Conservation (phyloP, 352 stramenopile species). For the Phytophthora cactorum region DNA sequence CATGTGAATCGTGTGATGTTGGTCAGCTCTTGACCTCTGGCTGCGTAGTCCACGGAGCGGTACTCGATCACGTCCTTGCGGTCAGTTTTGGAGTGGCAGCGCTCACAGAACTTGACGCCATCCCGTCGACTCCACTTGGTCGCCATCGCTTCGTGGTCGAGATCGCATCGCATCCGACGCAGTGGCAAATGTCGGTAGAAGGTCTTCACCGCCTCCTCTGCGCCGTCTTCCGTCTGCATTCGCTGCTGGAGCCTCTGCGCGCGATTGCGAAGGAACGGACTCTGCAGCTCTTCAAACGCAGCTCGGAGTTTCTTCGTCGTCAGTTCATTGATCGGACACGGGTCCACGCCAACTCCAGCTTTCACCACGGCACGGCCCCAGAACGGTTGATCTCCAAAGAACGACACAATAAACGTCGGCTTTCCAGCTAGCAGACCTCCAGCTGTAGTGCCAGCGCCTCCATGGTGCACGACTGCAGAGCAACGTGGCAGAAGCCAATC, state of each 20-base stretch:
- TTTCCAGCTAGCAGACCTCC: slow-evolving; percentile 88
- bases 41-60: slow-evolving; percentile 40
- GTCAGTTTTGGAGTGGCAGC: no score
- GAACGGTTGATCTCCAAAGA: slow-evolving; percentile 95
- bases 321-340: slow-evolving; percentile 82
- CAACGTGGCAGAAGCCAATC: slow-evolving; percentile 91
- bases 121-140: slow-evolving; percentile 49
- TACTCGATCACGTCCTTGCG: slow-evolving; percentile 43
- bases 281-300: slow-evolving; percentile 73
- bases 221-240: slow-evolving; percentile 86
- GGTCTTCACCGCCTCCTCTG: slow-evolving; percentile 69
- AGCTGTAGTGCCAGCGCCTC: slow-evolving; percentile 88
- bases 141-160: slow-evolving; percentile 31
- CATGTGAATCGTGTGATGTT: slow-evolving; percentile 27
- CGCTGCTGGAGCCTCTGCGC: slow-evolving; percentile 50
- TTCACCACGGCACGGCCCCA: slow-evolving; percentile 89
- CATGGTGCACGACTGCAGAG: slow-evolving; percentile 81
- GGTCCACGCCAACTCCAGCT: slow-evolving; percentile 82
- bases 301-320: slow-evolving; percentile 73
- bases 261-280: slow-evolving; percentile 47
- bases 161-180: slow-evolving; percentile 78
- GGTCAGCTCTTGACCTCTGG: slow-evolving; percentile 28
- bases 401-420: slow-evolving; percentile 94
- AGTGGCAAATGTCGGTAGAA: slow-evolving; percentile 89
- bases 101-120: no score